Percentiles rank a stretch among this genome's conserved stretches.
These are phyloP conservation scores for Phaeosphaeriaceae sp. DNA, from an alignment of 2,329 filamentous ascomycete genomes.

Conservation along the genomic window DNA sequence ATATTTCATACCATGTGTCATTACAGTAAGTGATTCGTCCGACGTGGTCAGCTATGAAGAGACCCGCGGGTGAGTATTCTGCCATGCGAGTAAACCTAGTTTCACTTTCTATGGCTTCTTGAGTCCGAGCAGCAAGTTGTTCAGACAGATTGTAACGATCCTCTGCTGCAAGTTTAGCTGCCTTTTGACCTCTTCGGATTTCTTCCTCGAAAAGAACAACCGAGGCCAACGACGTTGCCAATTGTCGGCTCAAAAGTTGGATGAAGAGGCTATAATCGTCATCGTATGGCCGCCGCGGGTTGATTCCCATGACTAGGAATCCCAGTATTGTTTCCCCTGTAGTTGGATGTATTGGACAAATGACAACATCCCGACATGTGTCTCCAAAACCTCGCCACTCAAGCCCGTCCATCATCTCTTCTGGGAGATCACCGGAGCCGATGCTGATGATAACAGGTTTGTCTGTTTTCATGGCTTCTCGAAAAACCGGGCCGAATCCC, in stretches of 20 bases:
- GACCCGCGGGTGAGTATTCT: conserved; percentile 81
- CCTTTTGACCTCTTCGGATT: conserved; percentile 74
- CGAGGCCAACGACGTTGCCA: conserved; percentile 80
- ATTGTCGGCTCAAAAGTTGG: conserved; percentile 73
- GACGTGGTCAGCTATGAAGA: conserved; percentile 78
- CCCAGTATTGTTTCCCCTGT: conserved; percentile 76
- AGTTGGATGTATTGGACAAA: conserved; percentile 80
- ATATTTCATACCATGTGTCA: conserved; percentile 75
- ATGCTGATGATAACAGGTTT: conserved; percentile 71
- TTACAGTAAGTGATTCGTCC: conserved; percentile 82
- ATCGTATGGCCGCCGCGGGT: conserved; percentile 79
- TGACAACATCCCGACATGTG: conserved; percentile 71
- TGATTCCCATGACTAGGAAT: conserved; percentile 79
- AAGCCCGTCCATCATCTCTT: conserved; percentile 69
- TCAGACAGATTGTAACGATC: conserved; percentile 79
- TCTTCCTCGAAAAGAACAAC: conserved; percentile 85
- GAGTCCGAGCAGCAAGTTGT: conserved; percentile 69
- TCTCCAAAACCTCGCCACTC: conserved; percentile 75
- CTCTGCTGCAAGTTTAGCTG: conserved; percentile 74
- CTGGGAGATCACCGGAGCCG: conserved; percentile 70
- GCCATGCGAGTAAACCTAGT: conserved; percentile 84
- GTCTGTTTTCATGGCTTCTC: conserved; percentile 73
- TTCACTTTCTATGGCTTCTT: conserved; percentile 67
- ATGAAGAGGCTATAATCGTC: conserved; percentile 81
- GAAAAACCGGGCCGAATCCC: conserved; percentile 77